Percentiles rank a stretch among this genome's conserved stretches.
These are phyloP conservation scores for Pulveroboletus frians DNA, from an alignment of 768 basidiomycete species.

Conservation along the genomic window DNA sequence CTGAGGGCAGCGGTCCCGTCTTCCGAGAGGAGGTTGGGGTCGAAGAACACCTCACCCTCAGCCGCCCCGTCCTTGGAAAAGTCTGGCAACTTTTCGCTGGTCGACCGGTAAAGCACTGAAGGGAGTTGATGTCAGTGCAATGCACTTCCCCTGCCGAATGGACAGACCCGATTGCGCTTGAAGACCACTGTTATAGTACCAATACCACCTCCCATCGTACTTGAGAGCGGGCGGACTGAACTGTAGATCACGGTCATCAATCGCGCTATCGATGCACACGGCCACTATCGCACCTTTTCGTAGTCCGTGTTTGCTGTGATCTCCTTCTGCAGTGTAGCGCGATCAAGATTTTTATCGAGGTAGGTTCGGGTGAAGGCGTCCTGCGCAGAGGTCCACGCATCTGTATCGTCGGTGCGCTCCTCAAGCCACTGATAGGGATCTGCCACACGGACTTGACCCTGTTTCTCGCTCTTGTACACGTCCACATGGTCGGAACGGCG, in stretches of 20 bases:
- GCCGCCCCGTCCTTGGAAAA: conserved; percentile 40
- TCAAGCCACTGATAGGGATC: conserved; percentile 81
- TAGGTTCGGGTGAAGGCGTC: conserved; percentile 53
- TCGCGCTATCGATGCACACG: neutral
- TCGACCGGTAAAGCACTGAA: conserved; percentile 60
- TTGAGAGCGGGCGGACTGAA: conserved; percentile 59
- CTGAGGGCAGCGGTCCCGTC: conserved; percentile 70
- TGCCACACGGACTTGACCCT: conserved; percentile 56
- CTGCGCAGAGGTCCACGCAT: conserved; percentile 59
- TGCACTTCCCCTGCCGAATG: neutral
- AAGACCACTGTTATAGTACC: conserved; percentile 74
- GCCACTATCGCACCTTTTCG: conserved; percentile 35
- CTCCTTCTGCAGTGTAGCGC: conserved; percentile 50
- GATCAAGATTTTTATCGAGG: conserved; percentile 60
- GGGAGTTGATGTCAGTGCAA: neutral
- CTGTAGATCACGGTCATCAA: conserved; percentile 30
- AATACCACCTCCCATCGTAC: conserved; percentile 73
- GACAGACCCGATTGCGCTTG: conserved; percentile 53
- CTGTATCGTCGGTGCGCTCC: conserved; percentile 55
- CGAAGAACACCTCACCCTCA: conserved; percentile 72
- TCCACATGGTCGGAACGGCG: conserved; percentile 65
- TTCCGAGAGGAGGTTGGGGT: conserved; percentile 65
- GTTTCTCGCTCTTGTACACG: conserved; percentile 57
- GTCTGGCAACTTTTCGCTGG: conserved; percentile 48
- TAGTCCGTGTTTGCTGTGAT: conserved; percentile 54